Conservation (phyloP, 176 grass and related monocot species). For the Guadua angustifolia region DNA sequence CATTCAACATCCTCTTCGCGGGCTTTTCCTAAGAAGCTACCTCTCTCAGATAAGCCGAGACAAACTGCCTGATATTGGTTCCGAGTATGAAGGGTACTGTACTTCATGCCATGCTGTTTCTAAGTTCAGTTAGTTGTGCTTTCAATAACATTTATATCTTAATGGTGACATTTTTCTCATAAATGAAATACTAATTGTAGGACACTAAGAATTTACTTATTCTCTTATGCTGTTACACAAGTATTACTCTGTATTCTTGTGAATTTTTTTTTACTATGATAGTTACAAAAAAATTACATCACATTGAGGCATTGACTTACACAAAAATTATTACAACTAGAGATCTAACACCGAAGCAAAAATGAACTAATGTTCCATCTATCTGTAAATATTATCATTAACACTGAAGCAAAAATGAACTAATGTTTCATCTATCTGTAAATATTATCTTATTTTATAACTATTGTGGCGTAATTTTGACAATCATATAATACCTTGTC, state of each 20-base stretch:
- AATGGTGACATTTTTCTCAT: background rate
- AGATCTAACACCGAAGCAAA: conserved; percentile 16
- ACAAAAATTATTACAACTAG: background rate
- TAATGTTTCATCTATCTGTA: conserved; percentile 9
- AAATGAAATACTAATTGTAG: background rate
- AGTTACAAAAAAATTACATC: background rate
- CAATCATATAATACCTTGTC: background rate
- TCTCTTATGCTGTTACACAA: background rate
- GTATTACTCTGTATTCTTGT: background rate
- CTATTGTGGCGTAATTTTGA: background rate
- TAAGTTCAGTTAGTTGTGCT: background rate
- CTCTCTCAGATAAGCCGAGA: conserved; percentile 96
- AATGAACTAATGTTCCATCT: background rate
- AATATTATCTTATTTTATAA: conserved; percentile 16
- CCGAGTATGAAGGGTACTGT: conserved; percentile 89
- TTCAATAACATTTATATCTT: conserved; percentile 29
- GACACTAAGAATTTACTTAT: conserved; percentile 30
- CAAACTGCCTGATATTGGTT: conserved; percentile 92
- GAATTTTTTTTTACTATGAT: background rate
- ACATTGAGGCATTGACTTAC: background rate
- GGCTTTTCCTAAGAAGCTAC: conserved; percentile 99
- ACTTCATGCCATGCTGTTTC: background rate
- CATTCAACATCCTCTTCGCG: conserved; percentile 90
- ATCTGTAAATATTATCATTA: conserved; percentile 21
- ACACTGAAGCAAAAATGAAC: conserved; percentile 3